These are phyloP conservation scores for Odontarrhena argentea DNA, from an alignment of 345 rosid species.

Conservation along the genomic window DNA sequence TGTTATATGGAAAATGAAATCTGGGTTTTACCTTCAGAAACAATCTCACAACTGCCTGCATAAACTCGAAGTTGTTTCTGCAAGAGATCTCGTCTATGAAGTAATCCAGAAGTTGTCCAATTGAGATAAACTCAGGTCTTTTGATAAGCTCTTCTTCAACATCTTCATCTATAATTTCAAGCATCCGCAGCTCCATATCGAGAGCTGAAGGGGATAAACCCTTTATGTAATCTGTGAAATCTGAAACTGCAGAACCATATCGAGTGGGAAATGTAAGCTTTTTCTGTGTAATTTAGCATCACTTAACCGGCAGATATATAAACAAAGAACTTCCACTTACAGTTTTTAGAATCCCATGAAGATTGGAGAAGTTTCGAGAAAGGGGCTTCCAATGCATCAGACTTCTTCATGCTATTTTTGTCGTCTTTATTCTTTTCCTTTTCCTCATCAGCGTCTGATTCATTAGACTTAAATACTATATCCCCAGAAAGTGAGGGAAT, in stretches of 20 bases:
- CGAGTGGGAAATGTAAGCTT: background rate
- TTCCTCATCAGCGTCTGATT: constrained; percentile 44
- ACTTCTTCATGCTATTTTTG: constrained; percentile 39
- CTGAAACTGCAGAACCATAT: constrained; percentile 53
- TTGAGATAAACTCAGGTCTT: constrained; percentile 63
- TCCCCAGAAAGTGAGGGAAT: constrained; percentile 87
- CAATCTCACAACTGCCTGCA: constrained; percentile 79
- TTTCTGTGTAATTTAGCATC: background rate
- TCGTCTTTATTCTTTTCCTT: constrained; percentile 41
- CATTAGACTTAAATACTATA: constrained; percentile 68
- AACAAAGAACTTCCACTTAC: constrained; percentile 47
- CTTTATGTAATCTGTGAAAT: constrained; percentile 80
- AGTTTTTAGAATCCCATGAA: constrained; percentile 54
- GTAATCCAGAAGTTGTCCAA: constrained; percentile 77
- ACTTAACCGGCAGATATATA: background rate
- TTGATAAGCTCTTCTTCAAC: constrained; percentile 59
- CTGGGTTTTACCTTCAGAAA: constrained; percentile 74
- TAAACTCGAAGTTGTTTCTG: constrained; percentile 83
- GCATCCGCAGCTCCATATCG: constrained; percentile 88
- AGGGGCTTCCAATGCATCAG: constrained; percentile 44
- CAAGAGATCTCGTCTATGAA: constrained; percentile 68
- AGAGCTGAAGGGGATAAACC: constrained; percentile 82
- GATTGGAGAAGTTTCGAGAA: constrained; percentile 69
- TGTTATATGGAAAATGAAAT: constrained; percentile 9
- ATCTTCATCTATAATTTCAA: constrained; percentile 84